A percentile compares a stretch with the other conserved stretches of the same genome.
phyloP scores from a whole-genome alignment of 2,329 filamentous ascomycete species.

The Xylariaceae sp. region DNA sequence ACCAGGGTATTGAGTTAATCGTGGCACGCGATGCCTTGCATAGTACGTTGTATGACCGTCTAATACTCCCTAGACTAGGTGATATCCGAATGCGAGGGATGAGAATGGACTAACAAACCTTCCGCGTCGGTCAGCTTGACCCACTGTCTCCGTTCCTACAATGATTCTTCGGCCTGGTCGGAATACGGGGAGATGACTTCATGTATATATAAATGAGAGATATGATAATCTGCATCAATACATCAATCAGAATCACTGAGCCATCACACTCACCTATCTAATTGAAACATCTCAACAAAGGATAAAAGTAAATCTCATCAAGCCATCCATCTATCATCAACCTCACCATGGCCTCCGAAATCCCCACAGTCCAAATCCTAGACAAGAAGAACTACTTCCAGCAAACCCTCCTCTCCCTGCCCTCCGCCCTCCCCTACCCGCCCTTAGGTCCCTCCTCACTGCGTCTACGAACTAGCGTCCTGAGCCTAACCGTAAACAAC shows the following conservation, averaged over 20 bases:
- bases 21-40: too few relatives aligned
- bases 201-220: too few relatives aligned
- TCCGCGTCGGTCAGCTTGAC: not conserved
- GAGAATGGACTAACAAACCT: too few relatives aligned
- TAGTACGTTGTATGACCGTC: too few relatives aligned
- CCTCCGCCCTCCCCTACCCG: slow-evolving; percentile 34
- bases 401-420: slow-evolving; percentile 38
- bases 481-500: slow-evolving; percentile 46
- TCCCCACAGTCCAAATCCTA: slow-evolving; percentile 41
- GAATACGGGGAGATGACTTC: not conserved
- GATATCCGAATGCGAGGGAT: slow-evolving; percentile 21
- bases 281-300: not conserved
- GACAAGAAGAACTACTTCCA: slow-evolving; percentile 41
- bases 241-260: too few relatives aligned
- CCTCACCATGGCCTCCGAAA: slow-evolving; percentile 36
- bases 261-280: not conserved
- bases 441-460: slow-evolving; percentile 40
- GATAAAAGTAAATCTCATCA: not conserved
- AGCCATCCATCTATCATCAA: not conserved
- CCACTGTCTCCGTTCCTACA: slow-evolving; percentile 4
- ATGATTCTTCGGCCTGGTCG: too few relatives aligned
- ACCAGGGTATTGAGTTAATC: too few relatives aligned
- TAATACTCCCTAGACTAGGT: too few relatives aligned
- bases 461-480: slow-evolving; percentile 38
- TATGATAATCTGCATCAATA: too few relatives aligned